phyloP scores from a whole-genome alignment of 139 green algal genomes.

The Micractinium conductrix region DNA sequence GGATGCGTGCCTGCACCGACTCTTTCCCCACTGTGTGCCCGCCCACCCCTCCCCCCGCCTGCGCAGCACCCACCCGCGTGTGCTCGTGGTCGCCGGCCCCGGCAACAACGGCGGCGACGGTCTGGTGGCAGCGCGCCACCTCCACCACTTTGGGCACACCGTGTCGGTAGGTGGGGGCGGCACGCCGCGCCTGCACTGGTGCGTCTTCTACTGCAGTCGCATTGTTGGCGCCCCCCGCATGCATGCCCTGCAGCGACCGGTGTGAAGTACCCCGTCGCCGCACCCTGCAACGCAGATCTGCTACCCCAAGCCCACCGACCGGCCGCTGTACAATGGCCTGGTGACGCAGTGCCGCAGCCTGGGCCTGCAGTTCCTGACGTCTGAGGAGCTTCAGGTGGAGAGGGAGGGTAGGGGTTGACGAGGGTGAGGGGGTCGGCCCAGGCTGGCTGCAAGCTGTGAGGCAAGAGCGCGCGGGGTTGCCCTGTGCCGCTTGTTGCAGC shows the following conservation, averaged over 20 bases:
- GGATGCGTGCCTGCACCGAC: too few species aligned
- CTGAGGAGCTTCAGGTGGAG: conserved; percentile 53
- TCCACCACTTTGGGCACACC: conserved; percentile 91
- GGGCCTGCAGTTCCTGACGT: conserved; percentile 70
- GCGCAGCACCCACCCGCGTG: conserved; percentile 40
- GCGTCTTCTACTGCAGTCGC: not conserved
- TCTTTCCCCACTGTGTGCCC: too few species aligned
- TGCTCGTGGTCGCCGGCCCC: conserved; percentile 90
- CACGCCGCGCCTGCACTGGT: not conserved
- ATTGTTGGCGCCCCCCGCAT: not conserved
- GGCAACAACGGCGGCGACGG: conserved; percentile 99
- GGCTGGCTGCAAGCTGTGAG: too few species aligned
- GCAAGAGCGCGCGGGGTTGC: too few species aligned
- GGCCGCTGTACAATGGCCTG: conserved; percentile 86
- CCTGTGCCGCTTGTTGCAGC: too few species aligned
- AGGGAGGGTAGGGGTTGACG: too few species aligned
- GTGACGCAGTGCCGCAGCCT: conserved; percentile 76
- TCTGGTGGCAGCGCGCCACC: conserved; percentile 92
- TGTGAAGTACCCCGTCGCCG: not conserved
- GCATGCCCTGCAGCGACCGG: not conserved
- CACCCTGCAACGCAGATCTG: conserved; percentile 54
- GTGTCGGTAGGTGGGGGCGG: conserved; percentile 50
- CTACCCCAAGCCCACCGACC: conserved; percentile 93
- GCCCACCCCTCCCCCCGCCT: not conserved
- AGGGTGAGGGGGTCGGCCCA: too few species aligned